Base-by-base conservation (phyloP, 2,329 filamentous ascomycete genomes). In the Blumeriella jaapii region DNA sequence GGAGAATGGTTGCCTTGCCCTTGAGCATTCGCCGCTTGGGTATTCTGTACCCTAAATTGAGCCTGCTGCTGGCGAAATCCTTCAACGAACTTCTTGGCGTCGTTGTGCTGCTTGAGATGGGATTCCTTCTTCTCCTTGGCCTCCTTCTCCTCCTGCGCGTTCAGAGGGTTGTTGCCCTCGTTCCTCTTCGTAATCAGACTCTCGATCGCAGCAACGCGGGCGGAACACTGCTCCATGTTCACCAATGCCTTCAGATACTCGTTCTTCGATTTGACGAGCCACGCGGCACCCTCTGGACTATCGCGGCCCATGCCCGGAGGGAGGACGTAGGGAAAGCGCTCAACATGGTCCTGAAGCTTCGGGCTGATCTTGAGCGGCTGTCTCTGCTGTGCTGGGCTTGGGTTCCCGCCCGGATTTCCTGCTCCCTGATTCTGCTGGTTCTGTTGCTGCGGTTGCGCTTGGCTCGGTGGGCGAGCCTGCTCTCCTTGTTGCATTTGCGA, bases 61-160 rank as follows among this genome's bases (percentile, higher is more conserved):
- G 47, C 23, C 35, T 57, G 55, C 13, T 49, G 36, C 35, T 64
- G 63, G 3, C 68, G 58, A 26, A 71, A 63, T 4, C 45, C 53
- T 10, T 65, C 63, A 3, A 71, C 61, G 46, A 65, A 71, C 13
- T 56, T 60, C 15, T 64, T 59, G 0, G 67, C 65, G 2, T 70
- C 65, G 0, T 50, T 50, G 41, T 69, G 61, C 6, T 56, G 42
- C 42, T 68, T 71, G 11, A 62, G 53, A 8, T 63, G 53, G 11
- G 59, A 53, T 2, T 64, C 64, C 40, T 62, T 65, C 25, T 61
- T 59, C 2, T 64, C 57, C 25, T 63, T 58, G 9, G 61, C 57
- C 15, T 61, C 58, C 36, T 62, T 64, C 19, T 62, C 49, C 32
- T 73, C 68, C 2, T 71, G 67, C 1, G 65, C 54, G 3, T 58